Percentiles rank a stretch among this genome's conserved stretches.
Conservation (phyloP, 1,139 yeast species). For the Protomyces lactucae-debilis region DNA sequence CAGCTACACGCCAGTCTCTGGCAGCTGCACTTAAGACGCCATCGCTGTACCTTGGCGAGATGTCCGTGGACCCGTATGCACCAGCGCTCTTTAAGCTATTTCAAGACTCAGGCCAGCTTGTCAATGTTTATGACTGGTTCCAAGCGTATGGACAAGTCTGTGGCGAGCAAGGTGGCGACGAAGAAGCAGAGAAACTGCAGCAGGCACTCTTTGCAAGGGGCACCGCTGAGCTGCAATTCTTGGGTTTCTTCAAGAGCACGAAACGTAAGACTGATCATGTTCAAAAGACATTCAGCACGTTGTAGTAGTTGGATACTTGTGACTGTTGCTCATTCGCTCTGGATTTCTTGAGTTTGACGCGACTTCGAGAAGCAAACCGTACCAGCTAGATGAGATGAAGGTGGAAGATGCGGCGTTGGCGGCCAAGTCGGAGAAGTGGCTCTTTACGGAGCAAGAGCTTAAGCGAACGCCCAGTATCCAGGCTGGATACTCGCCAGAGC, state of each 20-base stretch:
- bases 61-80: slow-evolving; percentile 19
- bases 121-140: slow-evolving; percentile 30
- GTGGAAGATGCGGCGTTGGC: neutral
- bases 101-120: slow-evolving; percentile 28
- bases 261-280: slow-evolving; percentile 30
- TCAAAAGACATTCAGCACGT: slow-evolving; percentile 14
- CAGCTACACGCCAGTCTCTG: slow-evolving; percentile 5
- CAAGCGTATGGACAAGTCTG: slow-evolving; percentile 15
- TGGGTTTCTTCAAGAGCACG: slow-evolving; percentile 29
- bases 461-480: slow-evolving; percentile 35
- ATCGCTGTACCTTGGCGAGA: slow-evolving; percentile 6
- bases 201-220: slow-evolving; percentile 28
- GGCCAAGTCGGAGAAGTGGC: slow-evolving; percentile 29
- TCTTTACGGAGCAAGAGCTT: slow-evolving; percentile 32
- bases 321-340: neutral
- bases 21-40: slow-evolving; percentile 10
- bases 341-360: neutral
- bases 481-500: slow-evolving; percentile 41
- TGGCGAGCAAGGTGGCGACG: slow-evolving; percentile 1
- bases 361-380: neutral
- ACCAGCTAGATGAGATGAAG: neutral
- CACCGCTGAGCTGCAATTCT: slow-evolving; percentile 28
- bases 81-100: slow-evolving; percentile 25
- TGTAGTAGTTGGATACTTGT: neutral
- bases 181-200: neutral